Percentiles rank a stretch among this genome's conserved stretches.
Conservation (phyloP, 1,139 yeast genomes). For the Geotrichum candidum region DNA sequence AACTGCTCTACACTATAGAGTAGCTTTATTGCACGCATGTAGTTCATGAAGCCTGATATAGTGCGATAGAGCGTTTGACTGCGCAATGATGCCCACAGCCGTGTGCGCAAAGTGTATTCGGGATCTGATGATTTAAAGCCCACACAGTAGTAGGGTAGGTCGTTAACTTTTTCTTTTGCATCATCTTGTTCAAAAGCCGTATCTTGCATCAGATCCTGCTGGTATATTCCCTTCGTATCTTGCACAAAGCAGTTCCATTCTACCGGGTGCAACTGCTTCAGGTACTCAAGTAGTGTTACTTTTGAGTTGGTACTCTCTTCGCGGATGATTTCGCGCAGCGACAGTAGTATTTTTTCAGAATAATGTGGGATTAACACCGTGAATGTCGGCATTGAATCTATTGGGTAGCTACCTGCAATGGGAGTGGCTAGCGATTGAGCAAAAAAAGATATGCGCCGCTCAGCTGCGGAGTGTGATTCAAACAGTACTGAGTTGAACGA, state of each 20-base stretch:
- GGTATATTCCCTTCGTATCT: conserved; percentile 34
- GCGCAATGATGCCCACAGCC: conserved; percentile 77
- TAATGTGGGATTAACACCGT: conserved; percentile 86
- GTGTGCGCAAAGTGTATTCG: conserved; percentile 56
- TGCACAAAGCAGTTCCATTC: conserved; percentile 78
- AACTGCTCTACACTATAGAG: conserved; percentile 53
- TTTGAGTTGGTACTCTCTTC: conserved; percentile 55
- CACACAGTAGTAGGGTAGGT: conserved; percentile 61
- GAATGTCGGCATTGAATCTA: conserved; percentile 72
- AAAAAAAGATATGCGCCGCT: conserved; percentile 74
- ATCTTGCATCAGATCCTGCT: conserved; percentile 19
- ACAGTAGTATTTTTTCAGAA: conserved; percentile 63
- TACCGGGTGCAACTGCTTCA: conserved; percentile 57
- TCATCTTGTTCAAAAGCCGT: conserved; percentile 17
- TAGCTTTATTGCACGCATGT: conserved; percentile 59
- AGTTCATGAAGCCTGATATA: conserved; percentile 69
- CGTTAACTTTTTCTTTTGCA: conserved; percentile 29
- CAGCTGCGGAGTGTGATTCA: conserved; percentile 63
- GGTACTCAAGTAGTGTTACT: conserved; percentile 65
- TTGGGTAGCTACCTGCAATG: conserved; percentile 64
- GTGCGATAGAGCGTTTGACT: conserved; percentile 77
- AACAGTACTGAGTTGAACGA: conserved; percentile 40
- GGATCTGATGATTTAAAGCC: conserved; percentile 66
- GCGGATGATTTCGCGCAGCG: conserved; percentile 60
- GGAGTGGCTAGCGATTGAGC: conserved; percentile 83